A percentile compares a stretch with the other conserved stretches of the same genome.
phyloP scores from a whole-genome alignment of 371 early-diverging fungal genomes.

The Coelomomyces lativittatus region DNA sequence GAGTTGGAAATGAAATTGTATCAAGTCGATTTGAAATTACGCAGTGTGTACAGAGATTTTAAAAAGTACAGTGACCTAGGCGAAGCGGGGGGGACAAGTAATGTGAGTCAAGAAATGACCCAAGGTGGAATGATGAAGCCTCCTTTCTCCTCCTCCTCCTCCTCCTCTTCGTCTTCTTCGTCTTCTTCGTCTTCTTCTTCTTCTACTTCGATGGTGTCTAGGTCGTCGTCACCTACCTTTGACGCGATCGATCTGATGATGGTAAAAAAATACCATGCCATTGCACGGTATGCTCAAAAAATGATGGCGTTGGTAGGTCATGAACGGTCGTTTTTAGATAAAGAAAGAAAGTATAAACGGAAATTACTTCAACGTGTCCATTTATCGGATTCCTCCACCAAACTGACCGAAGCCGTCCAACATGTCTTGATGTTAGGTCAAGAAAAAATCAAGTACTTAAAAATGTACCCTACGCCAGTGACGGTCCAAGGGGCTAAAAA shows the following conservation, averaged over 20 bases:
- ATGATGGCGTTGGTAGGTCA: too few species aligned
- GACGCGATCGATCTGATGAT: too few species aligned
- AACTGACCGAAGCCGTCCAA: too few species aligned
- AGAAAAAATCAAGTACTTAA: too few species aligned
- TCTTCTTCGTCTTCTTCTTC: neutral
- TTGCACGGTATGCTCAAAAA: too few species aligned
- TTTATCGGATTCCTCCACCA: too few species aligned
- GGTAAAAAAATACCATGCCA: too few species aligned
- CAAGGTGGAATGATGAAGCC: neutral
- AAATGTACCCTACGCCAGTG: neutral
- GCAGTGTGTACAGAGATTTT: slow-evolving; percentile 12
- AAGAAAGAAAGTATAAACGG: too few species aligned
- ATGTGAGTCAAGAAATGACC: neutral
- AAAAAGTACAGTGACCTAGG: slow-evolving; percentile 4
- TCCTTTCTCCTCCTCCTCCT: neutral
- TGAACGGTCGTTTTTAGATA: too few species aligned
- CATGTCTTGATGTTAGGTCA: too few species aligned
- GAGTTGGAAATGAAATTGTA: slow-evolving; percentile 38
- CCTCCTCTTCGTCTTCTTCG: neutral
- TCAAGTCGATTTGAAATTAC: slow-evolving; percentile 23
- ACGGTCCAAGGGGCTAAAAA: neutral
- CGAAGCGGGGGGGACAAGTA: neutral
- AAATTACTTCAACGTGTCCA: too few species aligned
- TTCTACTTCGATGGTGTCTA: neutral
- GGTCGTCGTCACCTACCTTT: slow-evolving; percentile 2